Evolutionary conservation across 208 protist genomes (phyloP).

Genomic region (Trypanosoma brucei): DNA sequence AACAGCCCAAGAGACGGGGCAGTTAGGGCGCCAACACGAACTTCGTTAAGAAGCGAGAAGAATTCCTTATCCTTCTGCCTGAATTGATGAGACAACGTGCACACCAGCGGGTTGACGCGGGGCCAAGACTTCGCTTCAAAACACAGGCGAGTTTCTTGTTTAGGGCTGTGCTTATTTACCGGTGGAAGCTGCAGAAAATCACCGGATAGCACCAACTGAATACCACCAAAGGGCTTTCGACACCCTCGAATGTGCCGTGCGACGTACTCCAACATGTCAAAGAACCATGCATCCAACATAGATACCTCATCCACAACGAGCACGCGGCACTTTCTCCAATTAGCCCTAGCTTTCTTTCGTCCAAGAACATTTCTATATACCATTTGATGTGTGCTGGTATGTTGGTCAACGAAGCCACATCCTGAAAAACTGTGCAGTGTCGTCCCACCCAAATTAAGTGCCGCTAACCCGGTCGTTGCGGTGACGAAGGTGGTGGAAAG

Average conservation of each 20-base stretch:
- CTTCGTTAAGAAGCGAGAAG: conserved; percentile 72
- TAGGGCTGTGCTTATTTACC: conserved; percentile 28
- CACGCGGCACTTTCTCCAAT: conserved; percentile 54
- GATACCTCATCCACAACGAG: conserved; percentile 92
- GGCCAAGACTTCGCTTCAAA: conserved; percentile 76
- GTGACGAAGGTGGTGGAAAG: conserved; percentile 61
- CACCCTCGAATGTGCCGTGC: conserved; percentile 58
- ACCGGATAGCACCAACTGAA: conserved; percentile 89
- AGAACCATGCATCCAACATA: conserved; percentile 79
- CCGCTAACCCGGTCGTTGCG: conserved; percentile 83
- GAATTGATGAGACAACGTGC: conserved; percentile 57
- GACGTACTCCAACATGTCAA: conserved; percentile 77
- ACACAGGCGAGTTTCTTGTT: conserved; percentile 35
- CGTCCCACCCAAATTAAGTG: conserved; percentile 77
- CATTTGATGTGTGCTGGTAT: conserved; percentile 9
- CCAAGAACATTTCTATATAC: conserved; percentile 29
- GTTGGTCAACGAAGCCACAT: conserved; percentile 48
- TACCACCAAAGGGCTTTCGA: conserved; percentile 81
- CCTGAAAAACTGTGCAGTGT: conserved; percentile 87
- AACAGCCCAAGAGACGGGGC: conserved; percentile 34
- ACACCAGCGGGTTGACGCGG: conserved; percentile 49
- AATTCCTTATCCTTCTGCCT: conserved; percentile 61
- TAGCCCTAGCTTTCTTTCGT: conserved; percentile 25
- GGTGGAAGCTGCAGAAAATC: conserved; percentile 92
- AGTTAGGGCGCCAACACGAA: conserved; percentile 53